A percentile compares a stretch with the other conserved stretches of the same genome.
These are phyloP conservation scores for Phytophthora fragariae DNA, from an alignment of 352 stramenopile genomes.

Conservation along the genomic window DNA sequence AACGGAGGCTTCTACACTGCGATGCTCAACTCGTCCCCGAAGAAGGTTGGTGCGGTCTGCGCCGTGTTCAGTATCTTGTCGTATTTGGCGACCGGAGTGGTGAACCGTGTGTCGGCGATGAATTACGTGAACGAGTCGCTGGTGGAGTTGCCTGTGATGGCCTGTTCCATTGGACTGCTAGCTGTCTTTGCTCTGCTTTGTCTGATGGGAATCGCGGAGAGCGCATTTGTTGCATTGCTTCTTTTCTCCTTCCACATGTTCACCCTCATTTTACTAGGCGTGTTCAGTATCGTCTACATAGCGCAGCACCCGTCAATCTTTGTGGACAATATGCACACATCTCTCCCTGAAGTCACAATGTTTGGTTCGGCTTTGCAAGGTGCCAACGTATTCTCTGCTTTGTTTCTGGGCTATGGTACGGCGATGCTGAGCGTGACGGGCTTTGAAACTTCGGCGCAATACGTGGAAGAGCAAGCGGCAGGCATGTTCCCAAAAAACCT, in stretches of 20 bases:
- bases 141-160: slow-evolving; percentile 54
- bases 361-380: slow-evolving; percentile 48
- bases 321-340: slow-evolving; percentile 66
- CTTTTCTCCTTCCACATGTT: slow-evolving; percentile 86
- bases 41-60: slow-evolving; percentile 81
- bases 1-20: slow-evolving; percentile 93
- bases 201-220: slow-evolving; percentile 86
- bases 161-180: slow-evolving; percentile 56
- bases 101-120: slow-evolving; percentile 74
- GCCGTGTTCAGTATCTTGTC: slow-evolving; percentile 87
- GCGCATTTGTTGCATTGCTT: slow-evolving; percentile 71
- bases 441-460: slow-evolving; percentile 90
- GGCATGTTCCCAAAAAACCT: slow-evolving; percentile 82
- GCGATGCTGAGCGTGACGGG: slow-evolving; percentile 90
- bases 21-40: slow-evolving; percentile 90
- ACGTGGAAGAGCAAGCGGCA: slow-evolving; percentile 87
- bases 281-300: slow-evolving; percentile 63
- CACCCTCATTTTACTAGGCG: slow-evolving; percentile 64
- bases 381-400: slow-evolving; percentile 49
- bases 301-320: slow-evolving; percentile 69
- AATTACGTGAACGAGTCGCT: slow-evolving; percentile 85
- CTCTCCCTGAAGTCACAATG: slow-evolving; percentile 66
- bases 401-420: slow-evolving; percentile 78
- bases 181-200: slow-evolving; percentile 82
- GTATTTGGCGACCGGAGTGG: slow-evolving; percentile 88